Base-by-base conservation (phyloP, 1,284 basidiomycete species). In the Microbotryomycetes sp. region DNA sequence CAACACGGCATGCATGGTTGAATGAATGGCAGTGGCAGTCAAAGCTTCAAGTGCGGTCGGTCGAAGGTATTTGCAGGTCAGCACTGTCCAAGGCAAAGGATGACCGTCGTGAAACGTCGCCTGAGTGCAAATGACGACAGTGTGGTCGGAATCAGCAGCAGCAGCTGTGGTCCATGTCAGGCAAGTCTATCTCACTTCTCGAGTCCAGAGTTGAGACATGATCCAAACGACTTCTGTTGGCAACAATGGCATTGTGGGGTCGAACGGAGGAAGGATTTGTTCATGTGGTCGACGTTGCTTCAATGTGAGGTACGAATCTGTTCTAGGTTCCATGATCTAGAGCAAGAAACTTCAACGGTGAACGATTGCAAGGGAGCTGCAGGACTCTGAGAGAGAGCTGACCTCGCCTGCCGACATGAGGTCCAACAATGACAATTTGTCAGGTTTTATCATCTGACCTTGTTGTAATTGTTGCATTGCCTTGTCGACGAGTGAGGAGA, bases 71-170 rank as follows among this genome's bases (percentile, higher is more conserved):
- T 88, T 81, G 63, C 87, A 81, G 1, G 90, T 91, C 75, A 84
- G 89, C 26, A 97, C 82, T 0, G 90, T 90, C 73, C 93, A 91
- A 0, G 87, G 83, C 19, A 97, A 82, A 4, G 86, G 84, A 67
- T 86, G 86, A 42, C 92, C 92, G 5, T 81, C 77, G 73, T 92
- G 89, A 86, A 89, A 96, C 70, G 87, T 84, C 78, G 89, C 86
- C 90, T 94, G 71, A 29, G 64, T 56, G 47, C 1, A 36, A 9
- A 16, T 7, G 50, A 52, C 1, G 16, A 23, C 19, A n/a, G n/a
- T 5, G 3, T 12, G 0, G 26, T 6, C 31, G 22, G 26, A 49
- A 3, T 6, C 16, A 3, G 28, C n/a, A 32, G 9, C 4, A 25
- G 23, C 26, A 42, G 36, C 26, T 49, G 15, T 6, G 30, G 28